These are phyloP conservation scores for Chaetomium tenue DNA, from an alignment of 495 filamentous ascomycete genomes.

Conservation along the genomic window DNA sequence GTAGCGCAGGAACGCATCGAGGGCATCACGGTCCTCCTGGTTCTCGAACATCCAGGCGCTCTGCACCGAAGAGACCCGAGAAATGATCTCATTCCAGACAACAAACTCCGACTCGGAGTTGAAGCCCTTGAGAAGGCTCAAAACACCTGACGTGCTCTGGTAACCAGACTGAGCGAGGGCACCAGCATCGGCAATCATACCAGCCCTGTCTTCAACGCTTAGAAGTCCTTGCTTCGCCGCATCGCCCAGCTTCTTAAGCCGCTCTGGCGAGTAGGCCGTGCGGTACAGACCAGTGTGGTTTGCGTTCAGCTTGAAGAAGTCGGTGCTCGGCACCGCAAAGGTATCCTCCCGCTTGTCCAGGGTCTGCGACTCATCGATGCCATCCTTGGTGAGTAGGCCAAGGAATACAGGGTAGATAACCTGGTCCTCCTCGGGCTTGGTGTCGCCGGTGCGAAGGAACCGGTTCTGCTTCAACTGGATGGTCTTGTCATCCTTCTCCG, in stretches of 20 bases:
- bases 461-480: conserved; percentile 73
- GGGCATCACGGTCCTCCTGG: conserved; percentile 63
- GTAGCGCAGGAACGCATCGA: conserved; percentile 77
- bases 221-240: conserved; percentile 84
- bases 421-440: conserved; percentile 78
- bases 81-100: conserved; percentile 89
- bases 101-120: conserved; percentile 81
- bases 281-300: conserved; percentile 74
- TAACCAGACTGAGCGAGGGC: conserved; percentile 87
- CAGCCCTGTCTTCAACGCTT: conserved; percentile 87
- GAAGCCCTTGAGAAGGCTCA: conserved; percentile 83
- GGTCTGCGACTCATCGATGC: conserved; percentile 60
- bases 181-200: conserved; percentile 94
- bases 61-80: conserved; percentile 70
- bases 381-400: conserved; percentile 64
- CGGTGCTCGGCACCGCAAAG: conserved; percentile 62
- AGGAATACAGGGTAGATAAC: conserved; percentile 74
- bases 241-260: conserved; percentile 69
- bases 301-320: conserved; percentile 78
- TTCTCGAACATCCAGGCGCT: conserved; percentile 89
- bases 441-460: conserved; percentile 71
- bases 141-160: conserved; percentile 84
- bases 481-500: conserved; percentile 56
- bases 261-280: conserved; percentile 65
- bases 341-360: conserved; percentile 71